Base-by-base conservation (phyloP, 371 early-diverging fungal species). In the Syncephalastrum monosporum region DNA sequence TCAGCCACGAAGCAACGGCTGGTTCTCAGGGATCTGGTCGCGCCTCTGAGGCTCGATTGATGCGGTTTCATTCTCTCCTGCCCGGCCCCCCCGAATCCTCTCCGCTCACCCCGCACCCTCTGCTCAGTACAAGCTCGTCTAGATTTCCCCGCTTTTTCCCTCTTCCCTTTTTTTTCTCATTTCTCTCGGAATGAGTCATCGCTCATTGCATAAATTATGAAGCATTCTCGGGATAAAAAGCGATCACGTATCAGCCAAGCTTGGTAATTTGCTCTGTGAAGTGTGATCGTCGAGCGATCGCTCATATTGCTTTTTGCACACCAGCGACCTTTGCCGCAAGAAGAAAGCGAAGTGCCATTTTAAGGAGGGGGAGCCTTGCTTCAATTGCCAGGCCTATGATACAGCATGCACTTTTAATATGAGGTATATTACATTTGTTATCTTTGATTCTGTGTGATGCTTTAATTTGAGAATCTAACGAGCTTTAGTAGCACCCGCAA, bases 11-110 rank as follows among this genome's bases (percentile, higher is more conserved):
- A 57, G 48, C 16, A 12, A 47, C 25, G 64, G 61, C 10, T 68
- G 78, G 78, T 71, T 65, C 14, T 60, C 66, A 42, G 69, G 75
- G 5, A 57, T 69, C 25, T 64, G 75, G 68, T 67, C 70, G 42
- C 65, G 69, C 17, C 51, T 75, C 16, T 75, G 61, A 59, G 12
- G 8, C 38, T 33, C 8, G 38, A 5, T 33, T 33, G 12, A 33
- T 33, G 8, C 19, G 21, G 25, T 54, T 25, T 50, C 50, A 24
- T 17, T 50, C 50, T 27, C 27, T 21, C 21, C 50, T 50, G 24
- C 7, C 50, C 15, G 21, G 21, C 50, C 1, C 50, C 25, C 50
- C 27, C 50, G 10, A n/a, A 6, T 27, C 13, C 50, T 29, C 23
- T 50, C 25, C 38, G 38, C 38, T 2, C 38, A 2, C 38, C 38